Evolutionary conservation across 257 asterid genomes (phyloP).

Genomic region (Ajuga chamaepitys): DNA sequence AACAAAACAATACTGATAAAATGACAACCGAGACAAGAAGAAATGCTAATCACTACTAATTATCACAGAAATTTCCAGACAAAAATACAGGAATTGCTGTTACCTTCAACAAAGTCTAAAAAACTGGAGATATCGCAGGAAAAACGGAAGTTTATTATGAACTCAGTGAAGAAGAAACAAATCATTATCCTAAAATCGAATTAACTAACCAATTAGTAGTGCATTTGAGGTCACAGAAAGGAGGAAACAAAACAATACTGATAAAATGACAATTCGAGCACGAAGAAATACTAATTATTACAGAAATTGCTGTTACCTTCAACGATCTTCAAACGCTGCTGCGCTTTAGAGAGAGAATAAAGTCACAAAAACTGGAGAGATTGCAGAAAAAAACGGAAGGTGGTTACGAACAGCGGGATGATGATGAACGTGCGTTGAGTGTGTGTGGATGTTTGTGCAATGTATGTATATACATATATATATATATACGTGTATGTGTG

Average conservation of each 20-base stretch:
- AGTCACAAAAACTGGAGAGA: constrained; percentile 19
- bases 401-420: constrained; percentile 15
- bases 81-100: too few relatives aligned
- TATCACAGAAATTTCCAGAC: too few relatives aligned
- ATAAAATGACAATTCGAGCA: background rate
- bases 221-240: background rate
- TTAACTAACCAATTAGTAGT: too few relatives aligned
- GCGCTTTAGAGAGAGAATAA: constrained; percentile 8
- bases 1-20: too few relatives aligned
- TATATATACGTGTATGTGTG: background rate
- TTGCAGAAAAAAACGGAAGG: background rate
- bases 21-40: too few relatives aligned
- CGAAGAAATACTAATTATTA: too few relatives aligned
- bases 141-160: too few relatives aligned
- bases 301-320: constrained; percentile 11
- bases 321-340: constrained; percentile 8
- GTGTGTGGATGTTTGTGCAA: constrained; percentile 5
- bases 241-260: background rate
- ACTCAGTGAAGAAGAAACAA: constrained; percentile 13
- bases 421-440: constrained; percentile 20
- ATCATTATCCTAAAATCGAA: too few relatives aligned
- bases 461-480: background rate
- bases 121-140: too few relatives aligned
- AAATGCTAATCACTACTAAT: background rate
- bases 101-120: too few relatives aligned